Evolutionary conservation across 371 early-diverging fungal species (phyloP).

Genomic region (Mortierella sp.): DNA sequence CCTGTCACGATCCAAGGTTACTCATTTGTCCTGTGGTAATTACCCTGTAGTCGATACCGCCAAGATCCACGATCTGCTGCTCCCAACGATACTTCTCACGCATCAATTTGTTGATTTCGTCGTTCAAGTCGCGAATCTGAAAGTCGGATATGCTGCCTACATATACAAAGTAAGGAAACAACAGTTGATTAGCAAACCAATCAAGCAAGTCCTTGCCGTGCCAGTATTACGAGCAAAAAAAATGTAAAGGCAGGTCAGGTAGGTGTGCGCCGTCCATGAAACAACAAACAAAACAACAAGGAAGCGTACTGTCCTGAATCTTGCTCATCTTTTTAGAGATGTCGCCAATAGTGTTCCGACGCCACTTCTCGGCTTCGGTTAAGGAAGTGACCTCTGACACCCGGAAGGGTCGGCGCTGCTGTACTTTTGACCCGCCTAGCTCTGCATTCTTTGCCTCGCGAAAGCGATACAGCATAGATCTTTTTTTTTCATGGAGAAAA

Average conservation of each 20-base stretch:
- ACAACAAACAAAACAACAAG: not conserved
- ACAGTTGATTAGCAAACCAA: constrained; percentile 17
- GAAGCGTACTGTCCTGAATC: constrained; percentile 87
- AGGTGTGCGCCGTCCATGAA: not conserved
- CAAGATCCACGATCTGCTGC: constrained; percentile 89
- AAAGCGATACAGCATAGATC: constrained; percentile 97
- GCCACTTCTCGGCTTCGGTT: constrained; percentile 91
- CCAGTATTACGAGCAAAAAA: too few relatives aligned
- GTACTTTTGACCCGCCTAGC: constrained; percentile 75
- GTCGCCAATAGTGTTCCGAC: constrained; percentile 89
- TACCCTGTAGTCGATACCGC: constrained; percentile 95
- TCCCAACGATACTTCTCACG: constrained; percentile 96
- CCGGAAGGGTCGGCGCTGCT: constrained; percentile 82
- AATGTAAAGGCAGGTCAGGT: too few relatives aligned
- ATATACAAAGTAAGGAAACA: not conserved
- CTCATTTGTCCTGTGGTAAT: not conserved
- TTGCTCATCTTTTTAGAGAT: constrained; percentile 90
- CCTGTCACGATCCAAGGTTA: not conserved
- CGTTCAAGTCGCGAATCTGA: constrained; percentile 95
- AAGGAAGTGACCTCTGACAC: constrained; percentile 79
- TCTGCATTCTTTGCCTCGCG: constrained; percentile 94
- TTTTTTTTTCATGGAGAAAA: constrained; percentile 25
- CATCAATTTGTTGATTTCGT: constrained; percentile 94
- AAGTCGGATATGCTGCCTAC: constrained; percentile 86
- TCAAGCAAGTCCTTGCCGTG: too few relatives aligned